Evolutionary conservation across 176 grass and related monocot genomes (phyloP).

Genomic region (Triticum timopheevii): DNA sequence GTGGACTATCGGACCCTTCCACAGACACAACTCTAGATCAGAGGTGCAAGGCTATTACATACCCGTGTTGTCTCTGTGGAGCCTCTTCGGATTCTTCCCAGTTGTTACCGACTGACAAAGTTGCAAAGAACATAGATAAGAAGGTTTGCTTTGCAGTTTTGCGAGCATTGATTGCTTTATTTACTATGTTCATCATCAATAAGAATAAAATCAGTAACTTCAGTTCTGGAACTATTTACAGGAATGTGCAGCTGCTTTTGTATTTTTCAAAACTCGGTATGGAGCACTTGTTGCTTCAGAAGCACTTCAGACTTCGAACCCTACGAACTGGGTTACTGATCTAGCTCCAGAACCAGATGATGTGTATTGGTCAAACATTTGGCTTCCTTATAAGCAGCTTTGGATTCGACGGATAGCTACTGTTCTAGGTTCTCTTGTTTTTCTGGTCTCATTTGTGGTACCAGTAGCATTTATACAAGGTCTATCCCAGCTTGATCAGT

Average conservation of each 20-base stretch:
- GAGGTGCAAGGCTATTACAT: conserved; percentile 39
- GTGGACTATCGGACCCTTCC: conserved; percentile 53
- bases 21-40: conserved; percentile 51
- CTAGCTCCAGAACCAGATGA: conserved; percentile 90
- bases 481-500: conserved; percentile 58
- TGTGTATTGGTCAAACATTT: conserved; percentile 98
- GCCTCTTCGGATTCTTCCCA: conserved; percentile 54
- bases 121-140: conserved; percentile 38
- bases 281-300: conserved; percentile 73
- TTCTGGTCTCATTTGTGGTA: not conserved
- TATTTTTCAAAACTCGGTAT: conserved; percentile 96
- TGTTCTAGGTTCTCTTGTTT: conserved; percentile 5
- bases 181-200: not conserved
- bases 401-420: conserved; percentile 76
- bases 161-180: conserved; percentile 13
- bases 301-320: conserved; percentile 88
- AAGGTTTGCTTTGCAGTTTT: conserved; percentile 48
- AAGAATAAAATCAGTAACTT: conserved; percentile 2
- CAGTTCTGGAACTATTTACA: conserved; percentile 29
- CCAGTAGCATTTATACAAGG: conserved; percentile 19
- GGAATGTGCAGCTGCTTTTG: conserved; percentile 88
- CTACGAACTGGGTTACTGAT: conserved; percentile 79
- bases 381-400: conserved; percentile 76
- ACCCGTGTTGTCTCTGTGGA: conserved; percentile 73
- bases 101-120: conserved; percentile 39